Base-by-base conservation (phyloP, 1,284 basidiomycete species). In the Peniophora sp. region DNA sequence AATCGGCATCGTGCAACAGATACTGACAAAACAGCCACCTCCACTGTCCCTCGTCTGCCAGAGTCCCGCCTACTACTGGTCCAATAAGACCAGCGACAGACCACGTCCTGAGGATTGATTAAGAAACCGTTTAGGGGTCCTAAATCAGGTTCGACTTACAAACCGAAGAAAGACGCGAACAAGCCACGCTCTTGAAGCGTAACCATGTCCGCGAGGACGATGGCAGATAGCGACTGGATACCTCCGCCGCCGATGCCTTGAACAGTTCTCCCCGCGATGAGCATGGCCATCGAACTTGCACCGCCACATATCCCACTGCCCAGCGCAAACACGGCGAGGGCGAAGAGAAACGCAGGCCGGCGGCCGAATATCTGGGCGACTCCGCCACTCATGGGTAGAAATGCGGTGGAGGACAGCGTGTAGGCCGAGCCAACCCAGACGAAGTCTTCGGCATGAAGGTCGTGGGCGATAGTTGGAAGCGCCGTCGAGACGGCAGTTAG, bases 161-260 rank as follows among this genome's bases (percentile, higher is more conserved):
- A 41, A n/a, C 39, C 39, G 8, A 22, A 41, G 16, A 41, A 22
- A 6, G 39, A 41, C 39, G 16, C 45, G 45, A 41, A 44, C 41
- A 58, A 55, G 35, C 71, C 74, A 48, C 72, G 62, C 52, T 74
- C 64, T 14, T 61, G 52, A 11, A 76, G 60, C 1, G 74, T 63
- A 12, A 75, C 71, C 6, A 79, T 61, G 56, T 79, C 77, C 6
- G 70, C 63, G 6, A 74, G 56, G 39, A 75, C 63, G 50, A 79
- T 75, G 24, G 67, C 61, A n/a, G 65, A 59, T 2, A 75, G 56
- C 0, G 69, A 56, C 3, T 69, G 55, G 45, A 78, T 72, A 2
- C 68, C 71, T 9, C 77, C 75, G 6, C 71, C 71, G 10, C 77
- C 77, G 45, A 77, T 58, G 16, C 77, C 75, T 53, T 78, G 75